These are phyloP conservation scores for Colletotrichum sp. DNA, from an alignment of 2,329 filamentous ascomycete species.

Conservation along the genomic window DNA sequence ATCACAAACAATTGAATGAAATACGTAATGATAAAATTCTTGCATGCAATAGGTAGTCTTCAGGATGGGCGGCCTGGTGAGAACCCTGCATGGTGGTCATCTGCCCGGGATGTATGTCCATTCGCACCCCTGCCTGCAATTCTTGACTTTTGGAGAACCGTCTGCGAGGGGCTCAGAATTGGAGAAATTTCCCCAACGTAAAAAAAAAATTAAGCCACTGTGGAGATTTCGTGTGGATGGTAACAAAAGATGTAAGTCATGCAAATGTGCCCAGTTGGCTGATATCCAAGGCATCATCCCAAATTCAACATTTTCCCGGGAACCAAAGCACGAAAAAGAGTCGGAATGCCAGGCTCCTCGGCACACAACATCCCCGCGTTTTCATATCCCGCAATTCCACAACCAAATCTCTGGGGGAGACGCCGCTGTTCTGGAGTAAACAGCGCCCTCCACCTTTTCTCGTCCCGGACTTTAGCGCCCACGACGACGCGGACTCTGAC, in stretches of 20 bases:
- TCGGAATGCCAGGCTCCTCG: neutral
- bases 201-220: neutral
- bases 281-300: neutral
- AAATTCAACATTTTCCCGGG: neutral
- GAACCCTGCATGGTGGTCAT: neutral
- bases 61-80: neutral
- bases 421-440: neutral
- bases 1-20: neutral
- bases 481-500: conserved; percentile 7
- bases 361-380: neutral
- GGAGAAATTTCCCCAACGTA: neutral
- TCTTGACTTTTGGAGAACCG: neutral
- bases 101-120: neutral
- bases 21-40: neutral
- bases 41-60: neutral
- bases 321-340: neutral
- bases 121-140: neutral
- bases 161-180: neutral
- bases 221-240: neutral
- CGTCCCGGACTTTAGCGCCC: neutral
- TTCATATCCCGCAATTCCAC: neutral
- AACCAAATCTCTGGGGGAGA: neutral
- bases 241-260: neutral
- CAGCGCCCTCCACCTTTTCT: neutral
- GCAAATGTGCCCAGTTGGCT: neutral